Percentiles rank a stretch among this genome's conserved stretches.
These are phyloP conservation scores for Penicillium bovifimosum DNA, from an alignment of 495 filamentous ascomycete genomes.

Conservation along the genomic window DNA sequence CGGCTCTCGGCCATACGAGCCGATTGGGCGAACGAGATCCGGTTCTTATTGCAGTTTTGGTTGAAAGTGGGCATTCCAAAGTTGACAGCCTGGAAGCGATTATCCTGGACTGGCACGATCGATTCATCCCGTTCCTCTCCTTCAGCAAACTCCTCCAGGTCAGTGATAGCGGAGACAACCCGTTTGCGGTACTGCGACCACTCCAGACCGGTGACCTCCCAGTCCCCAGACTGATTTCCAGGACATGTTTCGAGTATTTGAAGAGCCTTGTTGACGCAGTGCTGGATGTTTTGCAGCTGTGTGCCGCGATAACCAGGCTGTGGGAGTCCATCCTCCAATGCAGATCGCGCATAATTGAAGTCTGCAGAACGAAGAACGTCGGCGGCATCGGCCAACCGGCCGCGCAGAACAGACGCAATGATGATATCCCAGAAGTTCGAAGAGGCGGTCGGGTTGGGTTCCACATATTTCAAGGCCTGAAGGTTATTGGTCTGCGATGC, in stretches of 20 bases:
- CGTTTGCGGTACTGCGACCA: slow-evolving; percentile 75
- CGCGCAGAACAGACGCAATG: slow-evolving; percentile 61
- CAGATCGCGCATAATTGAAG: slow-evolving; percentile 63
- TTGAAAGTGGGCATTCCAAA: slow-evolving; percentile 41
- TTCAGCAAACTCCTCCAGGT: slow-evolving; percentile 70
- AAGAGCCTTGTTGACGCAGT: slow-evolving; percentile 58
- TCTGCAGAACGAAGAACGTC: slow-evolving; percentile 62
- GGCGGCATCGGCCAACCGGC: slow-evolving; percentile 58
- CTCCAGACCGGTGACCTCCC: slow-evolving; percentile 68
- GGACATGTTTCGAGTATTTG: slow-evolving; percentile 67
- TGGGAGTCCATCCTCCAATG: slow-evolving; percentile 50
- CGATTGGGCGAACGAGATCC: slow-evolving; percentile 49
- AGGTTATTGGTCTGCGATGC: slow-evolving; percentile 55
- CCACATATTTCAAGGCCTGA: slow-evolving; percentile 51
- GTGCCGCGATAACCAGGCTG: slow-evolving; percentile 62
- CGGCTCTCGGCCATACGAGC: slow-evolving; percentile 72
- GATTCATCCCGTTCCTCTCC: slow-evolving; percentile 48
- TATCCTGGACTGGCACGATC: slow-evolving; percentile 26
- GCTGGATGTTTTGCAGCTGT: slow-evolving; percentile 67
- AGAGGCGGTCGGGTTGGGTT: slow-evolving; percentile 68
- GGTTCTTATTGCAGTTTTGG: slow-evolving; percentile 27
- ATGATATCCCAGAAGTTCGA: slow-evolving; percentile 75
- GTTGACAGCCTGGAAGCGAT: slow-evolving; percentile 44
- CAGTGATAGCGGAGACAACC: slow-evolving; percentile 56
- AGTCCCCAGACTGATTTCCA: slow-evolving; percentile 53